Base-by-base conservation (phyloP, 73 alveolate genomes). In the Durusdinium trenchii region DNA sequence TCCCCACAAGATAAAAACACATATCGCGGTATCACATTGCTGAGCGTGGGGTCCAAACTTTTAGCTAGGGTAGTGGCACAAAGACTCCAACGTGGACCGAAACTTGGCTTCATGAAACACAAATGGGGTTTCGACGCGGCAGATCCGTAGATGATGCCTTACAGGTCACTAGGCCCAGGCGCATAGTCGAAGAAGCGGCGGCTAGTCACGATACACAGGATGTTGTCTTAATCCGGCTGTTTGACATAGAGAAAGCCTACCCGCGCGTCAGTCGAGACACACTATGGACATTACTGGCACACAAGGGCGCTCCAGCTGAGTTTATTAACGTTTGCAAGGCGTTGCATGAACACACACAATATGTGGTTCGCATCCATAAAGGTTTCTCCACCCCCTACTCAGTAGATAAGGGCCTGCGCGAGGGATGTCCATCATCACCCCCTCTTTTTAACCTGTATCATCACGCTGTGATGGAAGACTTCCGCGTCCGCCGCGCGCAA, bases 381-480 rank as follows among this genome's bases (percentile, higher is more conserved):
- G 97, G 97, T 0, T 18, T 10, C 1, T 90, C 97, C 42, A 0
- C 69, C 3, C 16, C n/a, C 0, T 90, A 90, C 54, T n/a, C 14
- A 40, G 79, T 35, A 7, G 96, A 87, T 50, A 60, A 46, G 36
- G 96, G 96, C 36, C 40, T 87, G 50, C 61, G 96, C 32, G 96
- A 91, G 90, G 98, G 98, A 3, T 71, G 89, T 36, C 98, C 98
- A 6, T n/a, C n/a, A 3, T 26, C 71, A 76, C 46, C 98, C 35
- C 28, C 57, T 18, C 36, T 91, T 4, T 51, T 57, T 3, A 48
- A 67, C n/a, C 5, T n/a, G 20, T 91, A 54, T 28, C 98, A 91
- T 35, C 64, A 42, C 0, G 98, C 90, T 16, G 98, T 91, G 20
- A 14, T 91, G 62, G 90, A 69, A 23, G 90, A 69, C 48, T 69